phyloP scores from a whole-genome alignment of 441 rosid genomes.

The Pelargonium myrrhifolium region DNA sequence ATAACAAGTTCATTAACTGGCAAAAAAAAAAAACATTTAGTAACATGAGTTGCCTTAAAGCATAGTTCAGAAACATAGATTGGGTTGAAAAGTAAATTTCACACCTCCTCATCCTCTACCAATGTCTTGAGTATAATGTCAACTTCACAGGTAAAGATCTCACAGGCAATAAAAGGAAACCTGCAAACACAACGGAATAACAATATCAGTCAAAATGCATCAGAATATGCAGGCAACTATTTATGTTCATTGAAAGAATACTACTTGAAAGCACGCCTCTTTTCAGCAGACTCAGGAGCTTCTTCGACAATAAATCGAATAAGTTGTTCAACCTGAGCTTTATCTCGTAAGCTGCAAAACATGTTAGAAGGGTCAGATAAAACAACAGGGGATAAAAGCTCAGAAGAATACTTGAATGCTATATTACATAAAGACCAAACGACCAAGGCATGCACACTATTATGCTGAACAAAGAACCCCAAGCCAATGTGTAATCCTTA shows the following conservation, averaged over 20 bases:
- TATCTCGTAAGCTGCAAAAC: slow-evolving; percentile 53
- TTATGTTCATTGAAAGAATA: slow-evolving; percentile 14
- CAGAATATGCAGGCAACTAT: slow-evolving; percentile 9
- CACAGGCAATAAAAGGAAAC: slow-evolving; percentile 62
- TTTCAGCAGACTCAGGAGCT: slow-evolving; percentile 49
- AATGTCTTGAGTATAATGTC: slow-evolving; percentile 64
- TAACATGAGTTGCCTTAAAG: neutral
- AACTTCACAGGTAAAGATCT: slow-evolving; percentile 72
- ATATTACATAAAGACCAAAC: neutral
- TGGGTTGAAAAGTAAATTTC: neutral
- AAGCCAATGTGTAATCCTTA: neutral
- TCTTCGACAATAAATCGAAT: slow-evolving; percentile 53
- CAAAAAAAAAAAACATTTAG: slow-evolving; percentile 17
- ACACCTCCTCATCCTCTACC: slow-evolving; percentile 46
- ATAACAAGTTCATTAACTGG: slow-evolving; percentile 62
- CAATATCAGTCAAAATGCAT: neutral
- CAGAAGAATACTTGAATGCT: neutral
- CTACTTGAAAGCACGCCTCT: slow-evolving; percentile 52
- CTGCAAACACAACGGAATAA: slow-evolving; percentile 24
- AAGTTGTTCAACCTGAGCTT: slow-evolving; percentile 56
- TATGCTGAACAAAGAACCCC: neutral
- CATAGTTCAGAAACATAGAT: slow-evolving; percentile 7
- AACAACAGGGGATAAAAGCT: neutral
- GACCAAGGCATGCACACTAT: neutral
- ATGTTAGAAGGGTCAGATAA: slow-evolving; percentile 6